A percentile compares a stretch with the other conserved stretches of the same genome.
Evolutionary conservation across 805 yeast species (phyloP).

Genomic region (Yamadazyma kitorensis): DNA sequence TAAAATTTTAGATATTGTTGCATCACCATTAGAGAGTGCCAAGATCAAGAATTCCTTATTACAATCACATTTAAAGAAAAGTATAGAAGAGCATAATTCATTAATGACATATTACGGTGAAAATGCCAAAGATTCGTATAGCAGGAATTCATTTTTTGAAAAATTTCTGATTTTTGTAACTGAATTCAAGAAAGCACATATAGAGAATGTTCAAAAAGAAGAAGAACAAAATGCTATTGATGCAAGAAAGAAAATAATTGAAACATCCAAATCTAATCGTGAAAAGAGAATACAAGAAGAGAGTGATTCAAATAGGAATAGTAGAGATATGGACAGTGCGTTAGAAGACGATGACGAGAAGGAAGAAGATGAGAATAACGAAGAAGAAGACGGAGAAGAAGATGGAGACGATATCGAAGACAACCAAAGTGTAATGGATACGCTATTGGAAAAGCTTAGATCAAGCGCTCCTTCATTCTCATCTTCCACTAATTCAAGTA

Average conservation of each 20-base stretch:
- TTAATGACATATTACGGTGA: conserved; percentile 91
- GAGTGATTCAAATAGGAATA: conserved; percentile 5
- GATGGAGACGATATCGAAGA: conserved; percentile 6
- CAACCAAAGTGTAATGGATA: conserved; percentile 26
- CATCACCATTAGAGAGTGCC: conserved; percentile 73
- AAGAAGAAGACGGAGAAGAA: conserved; percentile 15
- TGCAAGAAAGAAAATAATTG: conserved; percentile 32
- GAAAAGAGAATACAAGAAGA: conserved; percentile 5
- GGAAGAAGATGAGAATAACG: conserved; percentile 12
- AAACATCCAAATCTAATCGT: conserved; percentile 17
- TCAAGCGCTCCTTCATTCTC: conserved; percentile 23
- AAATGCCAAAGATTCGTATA: conserved; percentile 64
- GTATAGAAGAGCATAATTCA: conserved; percentile 62
- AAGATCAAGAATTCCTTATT: conserved; percentile 64
- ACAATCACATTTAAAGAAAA: conserved; percentile 58
- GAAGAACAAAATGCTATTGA: conserved; percentile 61
- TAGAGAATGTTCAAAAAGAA: conserved; percentile 76
- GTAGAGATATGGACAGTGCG: conserved; percentile 10
- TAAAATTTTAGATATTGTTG: conserved; percentile 56
- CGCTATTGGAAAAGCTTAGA: conserved; percentile 29
- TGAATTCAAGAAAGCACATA: conserved; percentile 77
- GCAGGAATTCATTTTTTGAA: conserved; percentile 68
- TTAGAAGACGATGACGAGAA: conserved; percentile 9
- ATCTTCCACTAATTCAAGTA: conserved; percentile 10
- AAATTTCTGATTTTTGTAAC: conserved; percentile 77